These are phyloP conservation scores for Castanopsis chinensis DNA, from an alignment of 306 rosid genomes.

Conservation along the genomic window DNA sequence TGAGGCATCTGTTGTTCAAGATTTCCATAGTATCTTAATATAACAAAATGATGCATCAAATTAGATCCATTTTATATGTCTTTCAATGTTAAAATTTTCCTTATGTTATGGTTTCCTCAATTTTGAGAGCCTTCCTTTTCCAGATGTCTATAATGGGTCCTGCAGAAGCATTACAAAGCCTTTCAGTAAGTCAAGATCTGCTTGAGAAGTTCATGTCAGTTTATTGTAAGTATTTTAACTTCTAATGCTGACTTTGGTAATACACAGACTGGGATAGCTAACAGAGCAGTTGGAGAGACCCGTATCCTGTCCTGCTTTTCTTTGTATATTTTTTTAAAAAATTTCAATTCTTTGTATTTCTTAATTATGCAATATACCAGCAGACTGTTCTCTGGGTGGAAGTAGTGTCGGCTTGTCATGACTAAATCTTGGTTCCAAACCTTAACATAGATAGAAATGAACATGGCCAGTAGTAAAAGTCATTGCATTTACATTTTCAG, in stretches of 20 bases:
- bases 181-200: conserved; percentile 58
- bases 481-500: conserved; percentile 77
- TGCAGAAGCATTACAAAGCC: conserved; percentile 58
- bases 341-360: neutral
- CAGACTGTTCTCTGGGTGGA: neutral
- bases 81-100: neutral
- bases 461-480: conserved; percentile 82
- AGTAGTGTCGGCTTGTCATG: neutral
- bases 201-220: conserved; percentile 13
- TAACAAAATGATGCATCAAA: neutral
- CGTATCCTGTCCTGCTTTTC: conserved; percentile 54
- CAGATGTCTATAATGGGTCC: conserved; percentile 52
- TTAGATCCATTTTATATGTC: neutral
- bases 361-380: neutral
- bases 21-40: neutral
- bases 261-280: conserved; percentile 73
- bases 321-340: too few species aligned
- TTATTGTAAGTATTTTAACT: neutral
- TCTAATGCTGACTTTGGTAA: conserved; percentile 30
- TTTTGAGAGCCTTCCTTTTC: conserved; percentile 10
- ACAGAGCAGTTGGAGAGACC: conserved; percentile 88
- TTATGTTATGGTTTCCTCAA: neutral
- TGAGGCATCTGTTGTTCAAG: neutral
- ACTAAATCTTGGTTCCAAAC: conserved; percentile 26
- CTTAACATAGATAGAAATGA: conserved; percentile 64